phyloP scores from a whole-genome alignment of 371 early-diverging fungal species.

The Mortierella sp. region DNA sequence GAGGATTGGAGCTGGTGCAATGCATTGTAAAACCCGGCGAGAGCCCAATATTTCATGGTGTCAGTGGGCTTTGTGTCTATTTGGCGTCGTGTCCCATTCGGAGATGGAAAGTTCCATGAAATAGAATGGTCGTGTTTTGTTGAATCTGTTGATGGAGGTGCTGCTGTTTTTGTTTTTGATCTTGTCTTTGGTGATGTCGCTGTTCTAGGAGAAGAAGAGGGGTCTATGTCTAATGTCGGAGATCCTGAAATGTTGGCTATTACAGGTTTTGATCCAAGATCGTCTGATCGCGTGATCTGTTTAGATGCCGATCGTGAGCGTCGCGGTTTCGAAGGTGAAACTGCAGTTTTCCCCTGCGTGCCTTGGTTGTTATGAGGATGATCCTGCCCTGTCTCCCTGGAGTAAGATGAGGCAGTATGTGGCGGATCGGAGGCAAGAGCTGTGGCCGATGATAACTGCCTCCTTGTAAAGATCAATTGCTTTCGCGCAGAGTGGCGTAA shows the following conservation, averaged over 20 bases:
- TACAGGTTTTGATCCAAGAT: not conserved
- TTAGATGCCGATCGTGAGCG: not conserved
- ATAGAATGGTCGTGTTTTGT: not conserved
- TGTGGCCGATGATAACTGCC: constrained; percentile 12
- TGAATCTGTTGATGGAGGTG: not conserved
- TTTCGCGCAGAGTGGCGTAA: not conserved
- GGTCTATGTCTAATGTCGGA: not conserved
- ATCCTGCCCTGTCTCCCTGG: not conserved
- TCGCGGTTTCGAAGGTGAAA: not conserved
- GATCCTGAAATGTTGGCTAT: not conserved
- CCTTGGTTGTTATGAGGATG: not conserved
- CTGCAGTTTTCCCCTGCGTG: not conserved
- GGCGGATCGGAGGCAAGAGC: constrained; percentile 22
- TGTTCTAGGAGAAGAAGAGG: too few species aligned
- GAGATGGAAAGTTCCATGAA: constrained; percentile 19
- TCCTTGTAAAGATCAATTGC: not conserved
- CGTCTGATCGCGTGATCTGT: not conserved
- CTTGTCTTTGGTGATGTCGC: not conserved
- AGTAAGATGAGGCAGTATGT: not conserved
- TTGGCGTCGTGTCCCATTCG: not conserved
- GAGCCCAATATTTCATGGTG: constrained; percentile 35
- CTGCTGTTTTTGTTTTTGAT: not conserved
- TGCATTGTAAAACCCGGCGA: constrained; percentile 19
- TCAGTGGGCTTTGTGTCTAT: not conserved
- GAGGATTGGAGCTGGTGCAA: constrained; percentile 16